Base-by-base conservation (phyloP, 2,329 filamentous ascomycete species). In the Aspergillus sp. region DNA sequence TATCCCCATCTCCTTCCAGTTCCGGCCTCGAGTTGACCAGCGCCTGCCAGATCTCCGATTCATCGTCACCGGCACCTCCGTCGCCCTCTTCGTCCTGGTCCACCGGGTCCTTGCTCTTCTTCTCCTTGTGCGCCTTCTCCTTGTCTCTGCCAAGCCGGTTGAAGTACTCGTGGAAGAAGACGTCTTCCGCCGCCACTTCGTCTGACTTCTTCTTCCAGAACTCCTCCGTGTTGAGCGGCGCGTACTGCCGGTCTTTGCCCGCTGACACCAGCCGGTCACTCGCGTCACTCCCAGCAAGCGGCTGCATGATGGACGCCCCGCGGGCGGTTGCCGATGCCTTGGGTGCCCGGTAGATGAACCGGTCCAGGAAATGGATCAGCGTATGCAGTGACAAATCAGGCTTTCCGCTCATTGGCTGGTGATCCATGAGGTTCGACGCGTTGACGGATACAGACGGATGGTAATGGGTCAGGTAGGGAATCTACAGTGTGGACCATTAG, bases 81-180 rank as follows among this genome's bases (percentile, higher is more conserved):
- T 61, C 63, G 3, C 65, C 67, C 5, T 52, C 55, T 5, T 47
- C 66, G 13, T 62, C 58, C 22, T 58, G 58, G n/a, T 55, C 58
- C 8, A 53, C 57, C n/a, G 47, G 54, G 34, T 60, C 61, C 30
- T 58, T 57, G 30, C 66, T 66, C 49, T 70, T 73, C 43, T 74
- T 71, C 61, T 73, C 74, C 47, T 71, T 70, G 48, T 68, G 71
- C 8, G 46, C 28, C 39, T 48, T 48, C 14, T 47, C 40, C 49
- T 72, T 69, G 46, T 68, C 73, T 59, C 78, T 86, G 41, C 78
- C 77, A 34, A 83, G 63, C 40, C 80, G 75, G 39, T 76, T 80
- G 63, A 98, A 98, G 74, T 98, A 98, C 45, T 86, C 80, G 60
- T 98, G 91, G 75, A 98, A 98, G 75, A 98, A 98, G 24, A 86